A percentile compares a stretch with the other conserved stretches of the same genome.
Conservation (phyloP, 2,329 filamentous ascomycete species). For the Monosporascus sp. region DNA sequence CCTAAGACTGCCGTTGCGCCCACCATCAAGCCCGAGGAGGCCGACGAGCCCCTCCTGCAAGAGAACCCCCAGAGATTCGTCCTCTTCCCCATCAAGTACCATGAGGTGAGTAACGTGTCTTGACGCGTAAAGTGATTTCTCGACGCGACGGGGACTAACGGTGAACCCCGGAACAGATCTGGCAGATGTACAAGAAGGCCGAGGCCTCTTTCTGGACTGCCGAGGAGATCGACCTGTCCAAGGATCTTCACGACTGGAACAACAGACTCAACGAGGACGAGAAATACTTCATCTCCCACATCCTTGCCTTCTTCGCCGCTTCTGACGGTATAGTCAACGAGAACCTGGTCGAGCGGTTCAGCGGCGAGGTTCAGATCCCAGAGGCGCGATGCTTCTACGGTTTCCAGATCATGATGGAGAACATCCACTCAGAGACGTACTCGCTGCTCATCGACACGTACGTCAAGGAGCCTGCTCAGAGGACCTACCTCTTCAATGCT, state of each 20-base stretch:
- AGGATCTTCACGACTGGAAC: slow-evolving; percentile 99
- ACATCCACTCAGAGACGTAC: slow-evolving; percentile 99
- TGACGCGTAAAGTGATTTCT: slow-evolving; percentile 64
- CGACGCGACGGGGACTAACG: slow-evolving; percentile 32
- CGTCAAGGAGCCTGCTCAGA: slow-evolving; percentile 95
- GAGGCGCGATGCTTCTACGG: slow-evolving; percentile 99
- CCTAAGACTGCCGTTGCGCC: slow-evolving; percentile 37
- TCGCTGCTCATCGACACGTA: slow-evolving; percentile 98
- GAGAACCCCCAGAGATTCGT: slow-evolving; percentile 97
- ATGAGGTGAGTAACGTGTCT: slow-evolving; percentile 72
- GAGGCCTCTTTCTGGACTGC: slow-evolving; percentile 99
- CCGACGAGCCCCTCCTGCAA: slow-evolving; percentile 83
- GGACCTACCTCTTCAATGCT: slow-evolving; percentile 92
- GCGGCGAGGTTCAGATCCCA: slow-evolving; percentile 90
- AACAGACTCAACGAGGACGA: slow-evolving; percentile 95
- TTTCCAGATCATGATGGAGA: slow-evolving; percentile 99
- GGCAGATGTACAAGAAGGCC: slow-evolving; percentile 99
- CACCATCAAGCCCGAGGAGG: slow-evolving; percentile 62
- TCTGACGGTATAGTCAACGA: slow-evolving; percentile 99
- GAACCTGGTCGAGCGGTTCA: slow-evolving; percentile 98
- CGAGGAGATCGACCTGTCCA: slow-evolving; percentile 98
- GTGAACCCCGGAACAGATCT: slow-evolving; percentile 60
- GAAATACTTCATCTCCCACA: slow-evolving; percentile 96
- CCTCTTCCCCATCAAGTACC: slow-evolving; percentile 98
- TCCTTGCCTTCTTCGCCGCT: slow-evolving; percentile 97